These are phyloP conservation scores for Tilletia walkeri DNA, from an alignment of 1,284 basidiomycete genomes.

Conservation along the genomic window DNA sequence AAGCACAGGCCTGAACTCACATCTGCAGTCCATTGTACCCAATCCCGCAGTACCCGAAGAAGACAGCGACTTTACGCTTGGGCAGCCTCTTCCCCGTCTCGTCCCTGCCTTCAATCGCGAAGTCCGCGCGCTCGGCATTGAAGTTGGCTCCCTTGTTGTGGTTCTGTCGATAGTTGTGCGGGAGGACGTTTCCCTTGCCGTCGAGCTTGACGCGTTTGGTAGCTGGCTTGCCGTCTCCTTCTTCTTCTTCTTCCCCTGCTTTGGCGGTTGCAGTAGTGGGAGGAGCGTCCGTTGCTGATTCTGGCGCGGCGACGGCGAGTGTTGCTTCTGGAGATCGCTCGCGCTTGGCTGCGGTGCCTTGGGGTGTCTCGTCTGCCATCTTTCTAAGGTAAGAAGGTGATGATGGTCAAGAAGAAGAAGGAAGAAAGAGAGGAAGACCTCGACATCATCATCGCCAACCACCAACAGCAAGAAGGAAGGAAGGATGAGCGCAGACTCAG, in stretches of 20 bases:
- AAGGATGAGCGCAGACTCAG: background rate
- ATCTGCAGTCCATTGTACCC: conserved; percentile 93
- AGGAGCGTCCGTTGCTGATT: background rate
- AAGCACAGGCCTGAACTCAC: conserved; percentile 61
- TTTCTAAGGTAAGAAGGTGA: too few relatives aligned
- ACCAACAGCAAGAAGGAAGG: too few relatives aligned
- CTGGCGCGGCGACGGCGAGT: background rate
- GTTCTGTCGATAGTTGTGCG: conserved; percentile 15
- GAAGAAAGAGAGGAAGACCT: too few relatives aligned
- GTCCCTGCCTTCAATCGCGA: conserved; percentile 5
- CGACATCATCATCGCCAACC: too few relatives aligned
- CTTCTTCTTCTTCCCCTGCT: background rate
- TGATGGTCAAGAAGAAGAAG: background rate
- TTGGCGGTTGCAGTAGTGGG: background rate
- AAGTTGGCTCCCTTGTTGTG: conserved; percentile 16
- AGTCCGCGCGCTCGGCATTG: background rate
- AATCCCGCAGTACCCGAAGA: conserved; percentile 62
- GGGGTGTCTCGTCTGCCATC: too few relatives aligned
- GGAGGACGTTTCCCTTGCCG: background rate
- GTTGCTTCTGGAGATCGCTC: too few relatives aligned
- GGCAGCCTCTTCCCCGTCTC: conserved; percentile 53
- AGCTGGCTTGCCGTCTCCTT: background rate
- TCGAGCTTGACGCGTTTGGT: conserved; percentile 10
- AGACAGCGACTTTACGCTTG: conserved; percentile 62
- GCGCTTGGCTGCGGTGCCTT: too few relatives aligned